Evolutionary conservation across 2,329 filamentous ascomycete genomes (phyloP), one percentile per base, ranked within the genome.

Genomic region (Sporothrix globosa): DNA sequence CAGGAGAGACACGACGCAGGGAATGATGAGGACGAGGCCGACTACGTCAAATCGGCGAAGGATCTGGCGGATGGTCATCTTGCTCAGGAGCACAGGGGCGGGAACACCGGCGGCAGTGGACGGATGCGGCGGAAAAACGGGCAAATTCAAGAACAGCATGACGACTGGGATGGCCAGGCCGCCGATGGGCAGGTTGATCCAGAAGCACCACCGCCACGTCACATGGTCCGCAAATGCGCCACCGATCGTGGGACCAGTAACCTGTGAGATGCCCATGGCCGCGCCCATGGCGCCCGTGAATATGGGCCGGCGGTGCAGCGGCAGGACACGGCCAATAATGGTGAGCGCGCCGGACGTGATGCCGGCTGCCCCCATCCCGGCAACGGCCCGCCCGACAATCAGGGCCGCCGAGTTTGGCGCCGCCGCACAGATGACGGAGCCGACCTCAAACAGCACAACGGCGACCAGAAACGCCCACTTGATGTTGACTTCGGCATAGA

Each of bases 1-100:
- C 3, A 85, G 75, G 14, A 85, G 79, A 70, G 80, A 83, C 69
- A 84, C 77, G 27, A 83, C 80, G 27, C 79, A 73, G 4, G 73
- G 70, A 9, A 74, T 41, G 41, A 73, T 24, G n/a, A 74, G 24
- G 30, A 71, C 0, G 46, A 56, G 68, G 54, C 73, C 73, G 11
- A 71, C 6, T 4, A 71, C 27, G 56, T 74, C 73, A 41, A 73
- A 67, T 9, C 46, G 39, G 17, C 39, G 39, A 3, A 69, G 5
- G 11, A 72, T 17, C 7, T 63, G 39, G 6, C 13, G 14, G 41
- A 61, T 4, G 14, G 14, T 39, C 52, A 53, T 19, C 3, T 48
- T 24, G 5, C 21, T n/a, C 3, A 30, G 17, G 4, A 11, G 14
- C 3, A 27, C n/a, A 5, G 41, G 4, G 19, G 34, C 34, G 4